These are phyloP conservation scores for Fomitopsis pinicola DNA, from an alignment of 1,284 basidiomycete genomes.

Conservation along the genomic window DNA sequence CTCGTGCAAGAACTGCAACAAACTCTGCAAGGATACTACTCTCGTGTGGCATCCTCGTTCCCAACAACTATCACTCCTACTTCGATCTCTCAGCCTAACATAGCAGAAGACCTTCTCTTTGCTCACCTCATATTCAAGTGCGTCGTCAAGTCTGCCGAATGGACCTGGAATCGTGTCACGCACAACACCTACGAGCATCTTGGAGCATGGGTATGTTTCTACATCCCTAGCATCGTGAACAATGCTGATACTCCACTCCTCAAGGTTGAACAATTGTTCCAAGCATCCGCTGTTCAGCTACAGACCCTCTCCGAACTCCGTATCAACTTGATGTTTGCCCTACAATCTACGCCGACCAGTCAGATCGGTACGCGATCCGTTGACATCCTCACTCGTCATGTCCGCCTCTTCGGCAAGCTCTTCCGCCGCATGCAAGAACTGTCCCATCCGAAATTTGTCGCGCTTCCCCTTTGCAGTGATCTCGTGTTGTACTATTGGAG, in stretches of 20 bases:
- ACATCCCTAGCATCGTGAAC: not conserved
- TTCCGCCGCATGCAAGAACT: conserved; percentile 71
- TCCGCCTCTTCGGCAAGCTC: conserved; percentile 70
- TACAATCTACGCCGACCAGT: conserved; percentile 23
- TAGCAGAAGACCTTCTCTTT: conserved; percentile 49
- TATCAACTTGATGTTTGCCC: conserved; percentile 33
- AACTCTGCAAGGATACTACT: conserved; percentile 55
- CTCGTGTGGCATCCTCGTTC: conserved; percentile 43
- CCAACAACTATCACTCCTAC: conserved; percentile 30
- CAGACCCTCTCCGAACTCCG: conserved; percentile 49
- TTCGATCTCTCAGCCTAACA: conserved; percentile 34
- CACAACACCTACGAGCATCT: conserved; percentile 38
- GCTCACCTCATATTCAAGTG: conserved; percentile 71
- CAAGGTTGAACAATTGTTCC: conserved; percentile 59
- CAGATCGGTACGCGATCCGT: conserved; percentile 37
- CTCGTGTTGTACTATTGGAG: conserved; percentile 76
- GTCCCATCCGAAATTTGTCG: conserved; percentile 52
- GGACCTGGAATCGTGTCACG: conserved; percentile 62
- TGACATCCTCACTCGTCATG: conserved; percentile 58
- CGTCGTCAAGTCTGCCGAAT: conserved; percentile 58
- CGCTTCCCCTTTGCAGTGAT: conserved; percentile 58
- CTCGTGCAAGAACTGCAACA: conserved; percentile 50
- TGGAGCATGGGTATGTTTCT: conserved; percentile 49
- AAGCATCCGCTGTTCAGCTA: conserved; percentile 51
- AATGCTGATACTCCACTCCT: not conserved